Conservation (phyloP, 108 stramenopile species). For the Cyclotella atomus region DNA sequence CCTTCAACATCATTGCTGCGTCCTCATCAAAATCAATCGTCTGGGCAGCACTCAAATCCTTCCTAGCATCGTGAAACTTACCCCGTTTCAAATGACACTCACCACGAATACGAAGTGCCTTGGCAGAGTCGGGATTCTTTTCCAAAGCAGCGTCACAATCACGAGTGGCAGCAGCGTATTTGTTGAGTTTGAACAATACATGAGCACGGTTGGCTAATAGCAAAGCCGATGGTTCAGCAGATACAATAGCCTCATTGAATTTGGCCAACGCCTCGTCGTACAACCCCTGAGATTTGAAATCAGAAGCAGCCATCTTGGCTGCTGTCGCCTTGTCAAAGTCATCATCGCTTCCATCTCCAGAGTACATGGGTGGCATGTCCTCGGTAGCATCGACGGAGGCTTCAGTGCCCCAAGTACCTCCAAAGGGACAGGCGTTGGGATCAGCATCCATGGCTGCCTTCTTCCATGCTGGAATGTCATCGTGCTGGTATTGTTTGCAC, state of each 20-base stretch:
- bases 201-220: slow-evolving; percentile 87
- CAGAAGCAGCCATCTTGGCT: slow-evolving; percentile 74
- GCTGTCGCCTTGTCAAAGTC: slow-evolving; percentile 71
- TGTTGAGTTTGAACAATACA: slow-evolving; percentile 62
- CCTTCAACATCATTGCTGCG: slow-evolving; percentile 73
- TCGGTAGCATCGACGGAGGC: slow-evolving; percentile 60
- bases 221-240: slow-evolving; percentile 80
- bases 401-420: slow-evolving; percentile 72
- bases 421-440: slow-evolving; percentile 72
- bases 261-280: slow-evolving; percentile 65
- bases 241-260: slow-evolving; percentile 74
- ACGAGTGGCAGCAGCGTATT: slow-evolving; percentile 62
- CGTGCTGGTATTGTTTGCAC: slow-evolving; percentile 17
- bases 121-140: slow-evolving; percentile 88
- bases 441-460: slow-evolving; percentile 63
- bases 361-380: slow-evolving; percentile 64
- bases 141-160: slow-evolving; percentile 82
- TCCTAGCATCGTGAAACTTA: slow-evolving; percentile 49
- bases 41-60: slow-evolving; percentile 76
- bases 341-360: slow-evolving; percentile 55
- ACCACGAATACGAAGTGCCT: slow-evolving; percentile 81
- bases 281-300: slow-evolving; percentile 61
- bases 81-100: slow-evolving; percentile 59
- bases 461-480: slow-evolving; percentile 82
- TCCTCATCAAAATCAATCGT: slow-evolving; percentile 88